Evolutionary conservation across 352 stramenopile genomes (phyloP).

Genomic region (Achlya hypogyna): DNA sequence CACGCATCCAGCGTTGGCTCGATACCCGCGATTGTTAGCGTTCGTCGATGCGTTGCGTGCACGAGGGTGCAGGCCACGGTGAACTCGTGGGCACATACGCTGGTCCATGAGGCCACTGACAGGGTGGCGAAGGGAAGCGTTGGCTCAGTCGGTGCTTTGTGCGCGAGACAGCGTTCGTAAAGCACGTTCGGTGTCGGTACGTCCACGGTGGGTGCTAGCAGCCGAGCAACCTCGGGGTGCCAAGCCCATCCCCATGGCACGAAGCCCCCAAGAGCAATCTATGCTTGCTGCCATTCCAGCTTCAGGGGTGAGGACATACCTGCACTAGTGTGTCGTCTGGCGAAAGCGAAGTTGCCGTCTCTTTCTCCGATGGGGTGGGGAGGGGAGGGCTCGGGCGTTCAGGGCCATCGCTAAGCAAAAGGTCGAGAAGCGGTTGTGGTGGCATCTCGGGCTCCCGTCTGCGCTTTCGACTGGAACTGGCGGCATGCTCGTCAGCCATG

Average conservation of each 20-base stretch:
- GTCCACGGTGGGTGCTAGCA: background rate
- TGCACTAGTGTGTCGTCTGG: background rate
- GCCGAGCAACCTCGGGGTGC: background rate
- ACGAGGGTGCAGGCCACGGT: conserved; percentile 11
- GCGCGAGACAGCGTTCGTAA: background rate
- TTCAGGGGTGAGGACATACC: background rate
- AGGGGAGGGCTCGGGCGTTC: background rate
- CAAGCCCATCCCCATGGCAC: background rate
- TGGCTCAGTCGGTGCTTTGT: background rate
- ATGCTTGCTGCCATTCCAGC: background rate
- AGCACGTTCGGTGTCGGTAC: background rate
- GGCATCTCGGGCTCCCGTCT: background rate
- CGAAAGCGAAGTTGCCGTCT: background rate
- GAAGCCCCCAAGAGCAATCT: background rate
- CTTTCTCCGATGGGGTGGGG: background rate
- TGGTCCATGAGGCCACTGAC: background rate
- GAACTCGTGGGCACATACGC: background rate
- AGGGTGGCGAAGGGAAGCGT: background rate
- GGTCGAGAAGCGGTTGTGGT: background rate
- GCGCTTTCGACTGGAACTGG: background rate
- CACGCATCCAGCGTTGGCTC: background rate
- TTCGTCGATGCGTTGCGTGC: background rate
- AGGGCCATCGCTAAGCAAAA: background rate
- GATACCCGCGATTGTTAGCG: background rate
- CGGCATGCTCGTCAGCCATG: background rate